Evolutionary conservation across 108 stramenopile genomes (phyloP).

Genomic region (Aureococcus anophagefferens): DNA sequence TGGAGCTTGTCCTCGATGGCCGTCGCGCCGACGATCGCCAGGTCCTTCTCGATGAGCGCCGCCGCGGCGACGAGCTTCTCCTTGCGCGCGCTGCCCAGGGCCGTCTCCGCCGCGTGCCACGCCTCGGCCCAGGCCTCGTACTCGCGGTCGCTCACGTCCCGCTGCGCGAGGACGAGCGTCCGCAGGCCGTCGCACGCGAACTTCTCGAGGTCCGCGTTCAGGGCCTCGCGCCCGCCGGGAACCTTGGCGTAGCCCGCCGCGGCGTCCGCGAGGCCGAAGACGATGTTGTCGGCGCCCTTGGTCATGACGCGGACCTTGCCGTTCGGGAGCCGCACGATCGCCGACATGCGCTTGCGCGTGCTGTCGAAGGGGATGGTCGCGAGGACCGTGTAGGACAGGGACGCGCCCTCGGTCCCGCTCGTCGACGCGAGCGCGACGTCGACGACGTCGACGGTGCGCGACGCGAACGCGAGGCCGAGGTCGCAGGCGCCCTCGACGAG

Average conservation of each 20-base stretch:
- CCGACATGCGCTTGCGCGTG: constrained; percentile 53
- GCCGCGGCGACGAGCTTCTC: constrained; percentile 58
- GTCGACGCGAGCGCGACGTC: too few relatives aligned
- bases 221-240: not conserved
- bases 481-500: constrained; percentile 32
- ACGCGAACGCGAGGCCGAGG: constrained; percentile 7
- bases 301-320: constrained; percentile 22
- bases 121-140: not conserved
- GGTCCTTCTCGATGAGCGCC: constrained; percentile 60
- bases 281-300: constrained; percentile 49
- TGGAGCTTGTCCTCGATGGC: constrained; percentile 96
- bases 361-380: constrained; percentile 18
- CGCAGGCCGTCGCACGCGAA: constrained; percentile 46
- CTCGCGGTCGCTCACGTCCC: constrained; percentile 2
- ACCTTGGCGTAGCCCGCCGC: constrained; percentile 6
- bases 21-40: constrained; percentile 83
- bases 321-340: constrained; percentile 24
- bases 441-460: not conserved
- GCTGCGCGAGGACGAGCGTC: constrained; percentile 39
- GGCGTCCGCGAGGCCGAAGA: constrained; percentile 23
- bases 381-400: not conserved
- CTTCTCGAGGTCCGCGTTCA: constrained; percentile 23
- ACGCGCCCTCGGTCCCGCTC: too few relatives aligned
- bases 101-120: not conserved
- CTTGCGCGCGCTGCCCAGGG: not conserved